Evolutionary conservation across 257 asterid species (phyloP).

Genomic region (Solanum acaule): DNA sequence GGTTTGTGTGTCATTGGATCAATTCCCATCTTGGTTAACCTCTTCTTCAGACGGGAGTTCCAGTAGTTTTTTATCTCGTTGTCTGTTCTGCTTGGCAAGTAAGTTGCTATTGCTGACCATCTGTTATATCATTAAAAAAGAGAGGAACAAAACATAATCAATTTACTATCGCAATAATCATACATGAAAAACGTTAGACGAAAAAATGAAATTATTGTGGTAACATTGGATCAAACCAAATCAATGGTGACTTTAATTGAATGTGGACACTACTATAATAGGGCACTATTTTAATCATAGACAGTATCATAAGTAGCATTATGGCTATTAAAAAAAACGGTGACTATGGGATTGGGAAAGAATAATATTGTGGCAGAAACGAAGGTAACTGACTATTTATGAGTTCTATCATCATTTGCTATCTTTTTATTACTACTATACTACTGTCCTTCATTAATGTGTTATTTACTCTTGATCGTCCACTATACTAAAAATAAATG

Average conservation of each 20-base stretch:
- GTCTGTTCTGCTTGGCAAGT: conserved; percentile 21
- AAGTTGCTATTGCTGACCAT: conserved; percentile 18
- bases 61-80: conserved; percentile 20
- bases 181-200: neutral
- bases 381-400: neutral
- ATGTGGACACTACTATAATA: neutral
- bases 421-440: neutral
- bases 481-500: no score
- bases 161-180: neutral
- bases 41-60: conserved; percentile 25
- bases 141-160: neutral
- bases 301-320: no score
- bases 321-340: neutral
- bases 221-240: neutral
- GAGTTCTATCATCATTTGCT: neutral
- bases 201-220: neutral
- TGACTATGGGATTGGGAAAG: neutral
- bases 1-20: conserved; percentile 24
- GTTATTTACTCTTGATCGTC: no score
- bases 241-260: neutral
- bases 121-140: neutral
- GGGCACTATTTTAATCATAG: no score
- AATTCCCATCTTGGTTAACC: conserved; percentile 16
- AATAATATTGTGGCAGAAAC: neutral
- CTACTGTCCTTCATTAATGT: neutral